Base-by-base conservation (phyloP, 2,329 filamentous ascomycete species). In the Pleomassaria siparia region DNA sequence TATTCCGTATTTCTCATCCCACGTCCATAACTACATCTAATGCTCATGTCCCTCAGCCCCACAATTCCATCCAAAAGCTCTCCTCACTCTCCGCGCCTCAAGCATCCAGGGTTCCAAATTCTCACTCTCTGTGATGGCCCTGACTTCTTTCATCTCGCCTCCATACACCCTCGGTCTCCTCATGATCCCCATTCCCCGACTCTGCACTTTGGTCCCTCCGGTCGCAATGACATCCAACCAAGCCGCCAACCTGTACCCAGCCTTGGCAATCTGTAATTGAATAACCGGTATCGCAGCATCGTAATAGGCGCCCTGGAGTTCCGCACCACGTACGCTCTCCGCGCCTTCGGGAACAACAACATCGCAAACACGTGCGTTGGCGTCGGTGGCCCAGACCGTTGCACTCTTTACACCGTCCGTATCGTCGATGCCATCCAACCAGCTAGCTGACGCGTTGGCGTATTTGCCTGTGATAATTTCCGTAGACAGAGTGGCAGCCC, bases 211-310 rank as follows among this genome's bases (percentile, higher is more conserved):
- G 12, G 20, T 18, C 43, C 56, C n/a, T 21, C 49, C 53, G 45
- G 47, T 50, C 9, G 65, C 64, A 13, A 70, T 51, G 2, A 56
- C 44, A 50, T 66, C 54, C 41, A 69, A 45, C 62, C 65, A 69
- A 4, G 64, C 63, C 6, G 63, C 65, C 10, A 70, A 44, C 30
- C 64, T 51, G 47, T 54, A 61, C 8, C 64, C 63, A 15, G 64
- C 73, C 60, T 74, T 76, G 1, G 74, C 73, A 43, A 77, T 71
- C 62, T 76, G 72, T 50, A 70, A 46, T 52, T 72, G 63, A 2
- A 76, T 62, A 2, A 72, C 70, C 2, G 69, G 64, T 16, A 74
- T 65, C 1, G 65, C 70, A 20, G 50, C 56, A 20, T 72, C 56
- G 40, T 69, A 70, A 49, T 72, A 72, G 0, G 42, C 57, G 2